These are phyloP conservation scores for Lipomyces starkeyi DNA, from an alignment of 805 yeast genomes.

Conservation along the genomic window DNA sequence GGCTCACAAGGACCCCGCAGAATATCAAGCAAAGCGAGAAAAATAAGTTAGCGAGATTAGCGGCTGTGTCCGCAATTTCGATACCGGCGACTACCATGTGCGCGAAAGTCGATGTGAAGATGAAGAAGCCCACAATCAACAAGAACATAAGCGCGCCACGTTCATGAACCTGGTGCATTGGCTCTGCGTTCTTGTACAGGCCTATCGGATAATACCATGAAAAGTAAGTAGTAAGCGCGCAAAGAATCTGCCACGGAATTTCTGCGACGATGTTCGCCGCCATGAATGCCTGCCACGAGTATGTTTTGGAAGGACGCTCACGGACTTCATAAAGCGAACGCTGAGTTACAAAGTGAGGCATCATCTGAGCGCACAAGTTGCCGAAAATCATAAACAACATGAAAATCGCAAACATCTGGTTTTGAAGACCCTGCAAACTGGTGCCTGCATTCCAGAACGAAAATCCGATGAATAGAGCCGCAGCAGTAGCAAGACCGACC, in stretches of 20 bases:
- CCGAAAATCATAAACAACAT: slow-evolving; percentile 65
- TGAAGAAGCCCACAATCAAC: slow-evolving; percentile 31
- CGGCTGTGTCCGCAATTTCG: slow-evolving; percentile 41
- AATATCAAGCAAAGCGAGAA: slow-evolving; percentile 66
- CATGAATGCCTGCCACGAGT: slow-evolving; percentile 68
- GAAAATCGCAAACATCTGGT: slow-evolving; percentile 79
- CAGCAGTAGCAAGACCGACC: slow-evolving; percentile 55
- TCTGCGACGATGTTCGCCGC: slow-evolving; percentile 68
- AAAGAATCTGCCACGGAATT: slow-evolving; percentile 64
- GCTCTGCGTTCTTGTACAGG: slow-evolving; percentile 57
- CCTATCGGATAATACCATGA: slow-evolving; percentile 66
- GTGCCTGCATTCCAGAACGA: slow-evolving; percentile 68
- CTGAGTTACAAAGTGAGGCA: slow-evolving; percentile 66
- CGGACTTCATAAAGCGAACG: slow-evolving; percentile 73
- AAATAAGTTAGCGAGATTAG: slow-evolving; percentile 46
- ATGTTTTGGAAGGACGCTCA: slow-evolving; percentile 75
- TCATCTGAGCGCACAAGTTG: slow-evolving; percentile 64
- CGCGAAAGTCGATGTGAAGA: slow-evolving; percentile 62
- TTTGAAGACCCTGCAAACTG: slow-evolving; percentile 73
- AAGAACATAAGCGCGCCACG: slow-evolving; percentile 55
- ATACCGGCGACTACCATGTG: slow-evolving; percentile 51
- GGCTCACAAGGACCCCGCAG: slow-evolving; percentile 71
- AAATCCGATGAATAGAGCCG: slow-evolving; percentile 69
- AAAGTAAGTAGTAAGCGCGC: slow-evolving; percentile 64
- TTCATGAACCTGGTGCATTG: slow-evolving; percentile 52